Evolutionary conservation across 257 asterid species (phyloP), one percentile per base, ranked within the genome.

Genomic region (Cruciata laevipes): DNA sequence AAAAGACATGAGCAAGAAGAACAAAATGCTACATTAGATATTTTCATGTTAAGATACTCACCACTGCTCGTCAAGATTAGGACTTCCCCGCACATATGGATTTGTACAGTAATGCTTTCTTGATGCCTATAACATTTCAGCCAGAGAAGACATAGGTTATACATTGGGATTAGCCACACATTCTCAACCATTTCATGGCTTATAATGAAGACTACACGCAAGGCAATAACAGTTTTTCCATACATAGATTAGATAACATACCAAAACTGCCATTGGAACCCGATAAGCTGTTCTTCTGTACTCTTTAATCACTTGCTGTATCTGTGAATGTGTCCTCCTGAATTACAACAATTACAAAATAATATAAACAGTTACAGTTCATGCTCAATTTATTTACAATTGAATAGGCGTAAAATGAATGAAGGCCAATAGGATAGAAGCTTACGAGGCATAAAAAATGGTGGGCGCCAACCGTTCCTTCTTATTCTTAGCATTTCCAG

Each of bases 291-390:
- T 94, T 77, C 84, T 90, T 78, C 72, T 86, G 88, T 86, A 94
- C 77, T 94, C 99, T 47, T 92, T 82, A 38, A 88, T 82, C 76
- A 88, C 99, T 82, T 94, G 99, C 67, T 82, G 74, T 75, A 94
- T 83, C 82, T 94, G 99, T 3, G 92, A 14, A 76, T 94, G 99
- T 2, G 99, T 94, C 80, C 99, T 85, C 96, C 99, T 94, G 59
- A 71, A 58, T 65, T 69, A 51, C 12, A 3, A 49, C 37, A 44
- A 63, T 31, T 14, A 32, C 65, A 38, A 4, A 8, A 56, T 33
- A 49, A n/a, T 42, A 52, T 25, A 25, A 58, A 58, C 7, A 13
- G 37, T 8, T 24, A 24, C 14, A 12, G 37, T 27, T 16, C 32
- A 27, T 58, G n/a, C 37, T 58, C 63, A 58, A 56, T 24, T 9